These are phyloP conservation scores for Nicotiana knightiana DNA, from an alignment of 257 asterid species.

Conservation along the genomic window DNA sequence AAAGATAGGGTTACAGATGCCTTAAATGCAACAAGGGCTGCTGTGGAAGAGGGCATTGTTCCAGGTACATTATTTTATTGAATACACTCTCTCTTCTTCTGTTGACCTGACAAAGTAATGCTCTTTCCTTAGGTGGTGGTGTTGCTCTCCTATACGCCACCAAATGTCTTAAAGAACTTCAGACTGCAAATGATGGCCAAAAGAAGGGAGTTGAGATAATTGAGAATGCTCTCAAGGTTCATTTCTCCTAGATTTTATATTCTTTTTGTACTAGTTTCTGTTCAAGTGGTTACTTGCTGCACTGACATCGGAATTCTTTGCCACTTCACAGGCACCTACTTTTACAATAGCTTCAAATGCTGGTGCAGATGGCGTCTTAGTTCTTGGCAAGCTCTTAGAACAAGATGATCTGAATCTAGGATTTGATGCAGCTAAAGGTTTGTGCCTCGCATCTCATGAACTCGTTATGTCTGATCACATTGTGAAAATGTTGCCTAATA, in stretches of 20 bases:
- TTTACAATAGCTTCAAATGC: conserved; percentile 79
- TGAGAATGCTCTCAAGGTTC: conserved; percentile 80
- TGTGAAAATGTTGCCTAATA: conserved; percentile 4
- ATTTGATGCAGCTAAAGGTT: conserved; percentile 88
- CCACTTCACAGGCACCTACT: conserved; percentile 57
- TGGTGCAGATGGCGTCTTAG: conserved; percentile 62
- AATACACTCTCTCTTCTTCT: conserved; percentile 7
- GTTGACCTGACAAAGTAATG: background rate
- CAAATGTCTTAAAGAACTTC: conserved; percentile 49
- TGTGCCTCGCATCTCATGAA: conserved; percentile 7
- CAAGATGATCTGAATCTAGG: conserved; percentile 71
- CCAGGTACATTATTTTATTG: conserved; percentile 46
- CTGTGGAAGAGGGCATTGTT: conserved; percentile 90
- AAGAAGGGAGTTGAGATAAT: conserved; percentile 71
- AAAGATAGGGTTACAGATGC: conserved; percentile 97
- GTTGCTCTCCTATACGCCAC: conserved; percentile 82
- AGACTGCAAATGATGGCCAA: conserved; percentile 71
- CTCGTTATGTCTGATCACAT: conserved; percentile 6
- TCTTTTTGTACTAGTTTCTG: conserved; percentile 3
- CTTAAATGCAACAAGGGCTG: conserved; percentile 88
- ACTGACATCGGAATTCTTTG: conserved; percentile 14
- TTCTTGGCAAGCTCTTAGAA: conserved; percentile 70
- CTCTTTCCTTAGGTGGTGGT: conserved; percentile 64
- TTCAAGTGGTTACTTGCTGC: conserved; percentile 3
- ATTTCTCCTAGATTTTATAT: background rate